Conservation (phyloP, 2,329 filamentous ascomycete species). For the Chaetothyriales sp. region DNA sequence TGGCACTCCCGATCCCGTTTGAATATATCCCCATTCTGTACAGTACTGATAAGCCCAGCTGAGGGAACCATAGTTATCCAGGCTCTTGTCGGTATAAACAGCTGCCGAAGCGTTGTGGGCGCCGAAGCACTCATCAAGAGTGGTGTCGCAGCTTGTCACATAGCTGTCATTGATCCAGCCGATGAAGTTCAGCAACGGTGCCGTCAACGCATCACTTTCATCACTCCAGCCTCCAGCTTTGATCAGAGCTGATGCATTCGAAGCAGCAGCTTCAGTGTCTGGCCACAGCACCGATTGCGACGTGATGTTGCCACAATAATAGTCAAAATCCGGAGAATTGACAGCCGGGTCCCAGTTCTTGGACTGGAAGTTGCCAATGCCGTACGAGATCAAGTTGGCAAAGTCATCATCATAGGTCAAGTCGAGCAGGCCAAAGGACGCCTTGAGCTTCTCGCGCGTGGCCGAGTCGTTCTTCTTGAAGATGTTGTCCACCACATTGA, state of each 20-base stretch:
- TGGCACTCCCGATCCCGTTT: constrained; percentile 59
- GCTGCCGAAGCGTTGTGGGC: constrained; percentile 32
- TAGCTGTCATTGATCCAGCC: constrained; percentile 38
- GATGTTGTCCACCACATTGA: constrained; percentile 46
- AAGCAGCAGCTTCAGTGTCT: constrained; percentile 24
- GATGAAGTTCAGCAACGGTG: constrained; percentile 43
- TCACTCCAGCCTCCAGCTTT: constrained; percentile 35
- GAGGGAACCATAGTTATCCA: constrained; percentile 30
- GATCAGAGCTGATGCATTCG: constrained; percentile 33
- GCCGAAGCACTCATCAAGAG: constrained; percentile 41
- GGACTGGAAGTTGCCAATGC: constrained; percentile 40
- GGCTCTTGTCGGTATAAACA: constrained; percentile 33
- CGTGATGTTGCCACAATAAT: constrained; percentile 46
- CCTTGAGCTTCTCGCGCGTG: constrained; percentile 37
- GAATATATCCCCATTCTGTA: constrained; percentile 60
- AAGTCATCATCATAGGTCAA: constrained; percentile 40
- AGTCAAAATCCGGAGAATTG: constrained; percentile 35
- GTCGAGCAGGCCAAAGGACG: constrained; percentile 29
- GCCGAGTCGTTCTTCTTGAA: constrained; percentile 34
- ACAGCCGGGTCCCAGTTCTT: constrained; percentile 48
- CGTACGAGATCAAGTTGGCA: constrained; percentile 31
- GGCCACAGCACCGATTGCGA: constrained; percentile 31
- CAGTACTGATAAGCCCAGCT: constrained; percentile 47
- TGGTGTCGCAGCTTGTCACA: constrained; percentile 27
- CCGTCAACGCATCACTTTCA: constrained; percentile 31